Conservation (phyloP, 2,329 filamentous ascomycete species). For the Cercospora sp. region DNA sequence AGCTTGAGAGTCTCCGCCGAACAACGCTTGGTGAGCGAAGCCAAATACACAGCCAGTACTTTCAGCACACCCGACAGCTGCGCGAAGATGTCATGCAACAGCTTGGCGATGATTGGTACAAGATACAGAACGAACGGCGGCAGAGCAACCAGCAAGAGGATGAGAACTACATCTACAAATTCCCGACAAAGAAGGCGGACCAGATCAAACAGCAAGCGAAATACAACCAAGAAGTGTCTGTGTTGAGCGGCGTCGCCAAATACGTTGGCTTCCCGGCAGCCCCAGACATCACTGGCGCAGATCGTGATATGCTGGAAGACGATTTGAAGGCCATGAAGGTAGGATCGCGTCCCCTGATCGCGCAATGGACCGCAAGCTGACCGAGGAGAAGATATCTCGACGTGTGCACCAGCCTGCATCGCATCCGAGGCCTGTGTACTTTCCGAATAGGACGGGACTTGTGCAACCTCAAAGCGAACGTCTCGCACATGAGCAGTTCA, state of each 20-base stretch:
- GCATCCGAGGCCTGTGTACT: conserved; percentile 30
- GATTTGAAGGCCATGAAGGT: conserved; percentile 90
- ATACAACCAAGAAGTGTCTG: conserved; percentile 92
- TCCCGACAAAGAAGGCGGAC: conserved; percentile 72
- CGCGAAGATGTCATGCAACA: conserved; percentile 77
- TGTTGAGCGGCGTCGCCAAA: conserved; percentile 87
- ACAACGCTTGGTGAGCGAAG: conserved; percentile 78
- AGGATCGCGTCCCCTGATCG: conserved; percentile 41
- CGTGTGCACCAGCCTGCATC: conserved; percentile 26
- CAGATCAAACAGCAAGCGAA: conserved; percentile 82
- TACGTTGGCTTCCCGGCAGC: conserved; percentile 95
- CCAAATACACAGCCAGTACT: conserved; percentile 86
- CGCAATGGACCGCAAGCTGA: conserved; percentile 14
- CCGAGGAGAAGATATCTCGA: conserved; percentile 29
- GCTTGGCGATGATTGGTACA: conserved; percentile 86
- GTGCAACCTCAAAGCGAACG: conserved; percentile 35
- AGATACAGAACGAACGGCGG: conserved; percentile 85
- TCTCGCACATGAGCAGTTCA: conserved; percentile 66
- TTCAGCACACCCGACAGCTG: conserved; percentile 79
- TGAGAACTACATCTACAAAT: conserved; percentile 78
- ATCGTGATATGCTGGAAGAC: conserved; percentile 72
- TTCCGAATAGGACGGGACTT: conserved; percentile 25
- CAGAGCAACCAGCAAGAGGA: conserved; percentile 75
- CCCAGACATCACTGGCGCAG: conserved; percentile 75
- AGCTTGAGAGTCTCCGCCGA: conserved; percentile 69